phyloP scores from a whole-genome alignment of 306 rosid species.

The Canavalia gladiata region DNA sequence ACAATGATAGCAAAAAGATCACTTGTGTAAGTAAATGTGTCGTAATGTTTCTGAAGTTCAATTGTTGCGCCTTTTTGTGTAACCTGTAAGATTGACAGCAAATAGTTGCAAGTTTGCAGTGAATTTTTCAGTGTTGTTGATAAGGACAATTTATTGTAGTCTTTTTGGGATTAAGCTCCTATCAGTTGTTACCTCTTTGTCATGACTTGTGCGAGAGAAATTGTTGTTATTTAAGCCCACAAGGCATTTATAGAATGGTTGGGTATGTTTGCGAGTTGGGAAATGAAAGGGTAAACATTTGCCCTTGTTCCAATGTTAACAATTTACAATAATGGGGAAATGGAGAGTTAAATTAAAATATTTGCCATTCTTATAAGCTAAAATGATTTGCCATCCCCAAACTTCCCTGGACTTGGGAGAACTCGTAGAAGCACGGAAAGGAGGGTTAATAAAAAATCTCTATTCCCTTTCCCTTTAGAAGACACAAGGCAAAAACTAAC shows the following conservation, averaged over 20 bases:
- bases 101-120: constrained; percentile 19
- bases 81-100: constrained; percentile 27
- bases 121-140: background rate
- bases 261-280: constrained; percentile 6
- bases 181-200: constrained; percentile 30
- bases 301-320: background rate
- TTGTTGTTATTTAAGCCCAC: background rate
- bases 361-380: background rate
- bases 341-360: background rate
- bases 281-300: background rate
- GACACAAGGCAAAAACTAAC: constrained; percentile 9
- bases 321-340: background rate
- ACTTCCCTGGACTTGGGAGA: background rate
- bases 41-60: constrained; percentile 24
- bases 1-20: constrained; percentile 79
- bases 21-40: constrained; percentile 69
- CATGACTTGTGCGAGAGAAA: constrained; percentile 16
- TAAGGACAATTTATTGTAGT: background rate
- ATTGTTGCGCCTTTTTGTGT: constrained; percentile 21
- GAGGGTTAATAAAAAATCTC: background rate
- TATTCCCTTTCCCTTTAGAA: background rate
- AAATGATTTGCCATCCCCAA: background rate
- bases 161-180: constrained; percentile 4
- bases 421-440: too few relatives aligned
- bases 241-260: constrained; percentile 17